A percentile compares a stretch with the other conserved stretches of the same genome.
These are phyloP conservation scores for Lachancea cidri DNA, from an alignment of 805 yeast genomes.

Conservation along the genomic window DNA sequence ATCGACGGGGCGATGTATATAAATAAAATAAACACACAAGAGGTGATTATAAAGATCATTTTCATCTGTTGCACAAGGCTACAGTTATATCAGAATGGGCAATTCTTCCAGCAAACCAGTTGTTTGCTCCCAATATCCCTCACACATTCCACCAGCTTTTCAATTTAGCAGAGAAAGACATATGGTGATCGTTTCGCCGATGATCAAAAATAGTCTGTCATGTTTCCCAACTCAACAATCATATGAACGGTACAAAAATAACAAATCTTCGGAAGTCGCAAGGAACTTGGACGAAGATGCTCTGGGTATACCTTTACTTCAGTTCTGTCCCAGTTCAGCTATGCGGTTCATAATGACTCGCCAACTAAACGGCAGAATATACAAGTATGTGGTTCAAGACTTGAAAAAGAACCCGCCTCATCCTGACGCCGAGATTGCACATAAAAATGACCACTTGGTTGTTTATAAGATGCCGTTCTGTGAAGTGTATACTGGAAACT, in stretches of 20 bases:
- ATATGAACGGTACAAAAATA: conserved; percentile 2
- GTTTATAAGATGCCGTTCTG: conserved; percentile 7
- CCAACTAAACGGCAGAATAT: conserved; percentile 2
- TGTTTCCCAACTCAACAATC: conserved; percentile 9
- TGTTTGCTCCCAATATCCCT: background rate
- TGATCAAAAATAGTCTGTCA: background rate
- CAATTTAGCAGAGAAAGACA: conserved; percentile 6
- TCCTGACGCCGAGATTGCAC: conserved; percentile 1
- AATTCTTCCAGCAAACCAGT: conserved; percentile 3
- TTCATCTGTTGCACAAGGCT: too few relatives aligned
- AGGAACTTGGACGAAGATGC: conserved; percentile 1
- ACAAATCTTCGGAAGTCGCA: background rate
- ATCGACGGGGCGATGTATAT: too few relatives aligned
- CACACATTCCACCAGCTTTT: conserved; percentile 7
- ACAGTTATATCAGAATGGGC: too few relatives aligned
- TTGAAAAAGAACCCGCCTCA: conserved; percentile 1
- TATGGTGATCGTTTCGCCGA: conserved; percentile 5
- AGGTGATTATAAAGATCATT: too few relatives aligned
- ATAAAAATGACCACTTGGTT: background rate
- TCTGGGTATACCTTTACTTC: conserved; percentile 6
- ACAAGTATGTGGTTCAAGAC: conserved; percentile 4
- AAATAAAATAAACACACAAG: too few relatives aligned
- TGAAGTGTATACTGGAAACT: background rate
- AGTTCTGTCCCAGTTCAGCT: background rate
- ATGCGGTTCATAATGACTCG: background rate